These are phyloP conservation scores for Mollisiaceae sp. DNA, from an alignment of 2,329 filamentous ascomycete species.

Conservation along the genomic window DNA sequence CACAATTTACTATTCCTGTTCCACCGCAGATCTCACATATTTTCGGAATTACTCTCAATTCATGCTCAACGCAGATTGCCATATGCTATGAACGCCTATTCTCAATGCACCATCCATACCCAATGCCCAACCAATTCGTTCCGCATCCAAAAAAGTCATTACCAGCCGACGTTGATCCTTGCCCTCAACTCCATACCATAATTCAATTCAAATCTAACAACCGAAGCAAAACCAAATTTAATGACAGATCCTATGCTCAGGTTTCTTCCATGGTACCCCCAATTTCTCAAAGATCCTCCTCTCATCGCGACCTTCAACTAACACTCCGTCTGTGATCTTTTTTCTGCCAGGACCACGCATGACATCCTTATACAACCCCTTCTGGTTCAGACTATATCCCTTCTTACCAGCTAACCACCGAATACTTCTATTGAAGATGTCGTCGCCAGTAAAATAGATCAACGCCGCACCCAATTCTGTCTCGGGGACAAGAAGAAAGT, in stretches of 20 bases:
- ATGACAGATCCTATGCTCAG: constrained; percentile 76
- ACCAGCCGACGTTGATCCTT: neutral
- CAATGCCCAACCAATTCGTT: neutral
- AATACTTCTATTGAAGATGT: constrained; percentile 91
- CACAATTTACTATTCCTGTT: neutral
- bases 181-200: neutral
- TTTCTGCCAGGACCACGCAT: constrained; percentile 61
- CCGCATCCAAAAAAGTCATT: neutral
- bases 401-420: constrained; percentile 79
- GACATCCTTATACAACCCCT: constrained; percentile 76
- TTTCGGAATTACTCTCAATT: neutral
- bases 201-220: neutral
- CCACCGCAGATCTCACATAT: neutral
- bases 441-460: constrained; percentile 95
- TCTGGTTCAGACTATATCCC: constrained; percentile 84
- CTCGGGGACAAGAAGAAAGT: constrained; percentile 82
- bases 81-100: neutral
- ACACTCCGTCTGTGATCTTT: constrained; percentile 68
- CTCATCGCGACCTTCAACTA: constrained; percentile 79
- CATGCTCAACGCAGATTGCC: neutral
- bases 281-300: constrained; percentile 80
- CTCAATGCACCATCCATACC: neutral
- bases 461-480: constrained; percentile 81
- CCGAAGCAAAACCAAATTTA: constrained; percentile 15
- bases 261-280: constrained; percentile 83